phyloP scores from a whole-genome alignment of 2,329 filamentous ascomycete genomes.

The Xylariaceae sp. region DNA sequence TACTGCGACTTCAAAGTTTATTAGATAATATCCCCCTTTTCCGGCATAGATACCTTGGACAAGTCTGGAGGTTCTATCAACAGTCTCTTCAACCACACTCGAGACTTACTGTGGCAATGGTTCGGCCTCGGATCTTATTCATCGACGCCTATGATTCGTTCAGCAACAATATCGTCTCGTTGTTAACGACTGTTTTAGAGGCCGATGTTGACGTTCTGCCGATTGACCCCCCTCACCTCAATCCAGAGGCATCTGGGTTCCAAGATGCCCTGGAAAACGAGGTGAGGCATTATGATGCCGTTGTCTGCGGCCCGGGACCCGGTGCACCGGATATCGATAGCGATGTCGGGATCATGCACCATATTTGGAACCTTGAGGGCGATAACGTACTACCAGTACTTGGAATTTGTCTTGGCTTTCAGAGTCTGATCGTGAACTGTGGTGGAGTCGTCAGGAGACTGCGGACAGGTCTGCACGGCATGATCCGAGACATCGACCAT shows the following conservation, averaged over 20 bases:
- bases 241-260: slow-evolving; percentile 40
- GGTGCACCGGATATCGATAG: slow-evolving; percentile 66
- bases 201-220: slow-evolving; percentile 67
- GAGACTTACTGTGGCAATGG: slow-evolving; percentile 25
- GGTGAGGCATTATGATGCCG: slow-evolving; percentile 67
- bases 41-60: no score
- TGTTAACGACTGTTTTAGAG: slow-evolving; percentile 66
- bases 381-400: slow-evolving; percentile 68
- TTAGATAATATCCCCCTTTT: no score
- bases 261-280: slow-evolving; percentile 44
- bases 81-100: no score
- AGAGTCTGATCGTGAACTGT: slow-evolving; percentile 68
- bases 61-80: no score
- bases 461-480: slow-evolving; percentile 74
- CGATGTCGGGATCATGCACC: slow-evolving; percentile 80
- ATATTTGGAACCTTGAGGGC: slow-evolving; percentile 66
- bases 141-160: slow-evolving; percentile 97
- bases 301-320: slow-evolving; percentile 87
- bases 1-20: no score
- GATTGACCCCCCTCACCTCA: slow-evolving; percentile 60
- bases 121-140: slow-evolving; percentile 64
- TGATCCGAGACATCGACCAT: slow-evolving; percentile 67
- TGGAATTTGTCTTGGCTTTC: slow-evolving; percentile 86
- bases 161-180: slow-evolving; percentile 86
- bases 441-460: slow-evolving; percentile 65